Conservation (phyloP, 306 rosid genomes). For the Glycyrrhiza uralensis region DNA sequence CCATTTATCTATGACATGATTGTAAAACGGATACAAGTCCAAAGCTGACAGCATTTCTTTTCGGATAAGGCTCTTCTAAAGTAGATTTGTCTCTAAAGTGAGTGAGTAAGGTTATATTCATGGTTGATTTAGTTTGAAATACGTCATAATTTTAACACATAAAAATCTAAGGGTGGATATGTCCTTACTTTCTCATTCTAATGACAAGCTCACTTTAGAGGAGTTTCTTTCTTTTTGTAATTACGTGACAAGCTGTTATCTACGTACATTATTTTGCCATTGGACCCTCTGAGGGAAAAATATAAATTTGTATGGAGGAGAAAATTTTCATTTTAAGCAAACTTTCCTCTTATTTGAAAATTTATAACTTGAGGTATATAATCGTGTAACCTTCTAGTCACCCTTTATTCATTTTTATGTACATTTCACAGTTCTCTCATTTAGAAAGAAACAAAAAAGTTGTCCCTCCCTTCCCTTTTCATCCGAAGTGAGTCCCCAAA, state of each 20-base stretch:
- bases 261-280: background rate
- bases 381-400: background rate
- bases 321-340: background rate
- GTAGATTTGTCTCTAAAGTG: background rate
- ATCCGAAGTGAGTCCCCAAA: background rate
- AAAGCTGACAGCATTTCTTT: background rate
- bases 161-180: too few species aligned
- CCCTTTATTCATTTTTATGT: background rate
- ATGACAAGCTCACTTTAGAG: too few species aligned
- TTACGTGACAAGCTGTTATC: background rate
- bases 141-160: too few species aligned
- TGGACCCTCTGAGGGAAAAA: background rate
- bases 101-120: background rate
- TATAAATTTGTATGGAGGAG: background rate
- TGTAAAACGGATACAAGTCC: background rate
- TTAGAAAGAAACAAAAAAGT: background rate
- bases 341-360: background rate
- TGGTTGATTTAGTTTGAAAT: background rate
- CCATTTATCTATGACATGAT: background rate
- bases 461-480: background rate
- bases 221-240: too few species aligned
- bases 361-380: background rate
- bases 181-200: too few species aligned
- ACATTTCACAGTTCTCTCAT: background rate
- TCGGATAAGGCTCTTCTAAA: background rate